Base-by-base conservation (phyloP, 441 rosid genomes). In the Corymbia calophylla region DNA sequence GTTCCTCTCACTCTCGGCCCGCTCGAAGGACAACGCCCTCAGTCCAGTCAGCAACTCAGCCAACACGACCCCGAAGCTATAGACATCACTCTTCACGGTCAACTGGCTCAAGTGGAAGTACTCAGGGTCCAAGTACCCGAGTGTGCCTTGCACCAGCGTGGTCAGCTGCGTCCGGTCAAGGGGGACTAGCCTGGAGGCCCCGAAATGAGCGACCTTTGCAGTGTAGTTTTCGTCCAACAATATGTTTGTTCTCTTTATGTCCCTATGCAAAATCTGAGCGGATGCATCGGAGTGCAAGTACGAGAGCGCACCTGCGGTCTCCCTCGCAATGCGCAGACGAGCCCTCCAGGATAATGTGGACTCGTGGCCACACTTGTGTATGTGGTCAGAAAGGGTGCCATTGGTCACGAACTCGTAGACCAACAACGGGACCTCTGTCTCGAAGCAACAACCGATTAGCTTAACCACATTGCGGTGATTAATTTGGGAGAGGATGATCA, bases 371-470 rank as follows among this genome's bases (percentile, higher is more conserved):
- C 62, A 15, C 8, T 85, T 35, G 8, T 92, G 92, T 4, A 90
- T n/a, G 87, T 90, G 91, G 3, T 92, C 53, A 21, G 31, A 77
- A 13, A 92, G 90, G 32, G 91, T 90, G 13, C 89, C 87, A 53
- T 92, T 90, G 32, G 23, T 54, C 12, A 90, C 53, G 17, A 89
- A 92, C 64, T 92, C 93, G 12, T 90, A 89, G 4, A 92, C 92
- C 29, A 90, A 53, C 15, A 90, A 56, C 3, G 93, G 93, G 49
- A 89, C 89, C 55, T 88, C 70, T 0, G 87, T 90, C 87, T 90
- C 93, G 23, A 88, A n/a, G 48, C 93, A 92, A 82, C 91, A 90
- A 48, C 92, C 88, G 16, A 88, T 47, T 44, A 90, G 86, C 86
- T 82, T 90, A n/a, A 90, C 91, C 13, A 88, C 89, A 27, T 89